Evolutionary conservation across 2,329 filamentous ascomycete species (phyloP).

Genomic region (Fusarium sp.): DNA sequence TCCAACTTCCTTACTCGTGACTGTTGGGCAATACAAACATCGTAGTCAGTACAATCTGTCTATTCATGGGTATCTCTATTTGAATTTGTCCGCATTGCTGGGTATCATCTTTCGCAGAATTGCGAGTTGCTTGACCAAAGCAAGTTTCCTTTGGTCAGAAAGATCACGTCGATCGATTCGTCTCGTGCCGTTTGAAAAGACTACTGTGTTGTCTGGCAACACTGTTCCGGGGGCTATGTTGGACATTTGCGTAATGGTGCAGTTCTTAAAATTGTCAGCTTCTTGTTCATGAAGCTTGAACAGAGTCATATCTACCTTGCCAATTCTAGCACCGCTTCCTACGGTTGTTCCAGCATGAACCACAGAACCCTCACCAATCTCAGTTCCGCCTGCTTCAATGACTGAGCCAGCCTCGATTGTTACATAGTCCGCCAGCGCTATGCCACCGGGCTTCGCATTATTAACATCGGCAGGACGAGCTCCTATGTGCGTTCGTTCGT

Average conservation of each 20-base stretch:
- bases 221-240: slow-evolving; percentile 68
- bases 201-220: slow-evolving; percentile 75
- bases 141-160: slow-evolving; percentile 72
- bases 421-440: slow-evolving; percentile 71
- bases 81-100: slow-evolving; percentile 68
- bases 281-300: not conserved
- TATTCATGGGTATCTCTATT: slow-evolving; percentile 45
- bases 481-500: slow-evolving; percentile 74
- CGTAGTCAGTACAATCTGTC: not conserved
- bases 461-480: slow-evolving; percentile 51
- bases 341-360: slow-evolving; percentile 72
- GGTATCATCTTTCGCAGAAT: slow-evolving; percentile 75
- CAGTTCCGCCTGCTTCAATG: slow-evolving; percentile 72
- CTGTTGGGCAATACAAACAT: not conserved
- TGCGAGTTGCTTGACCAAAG: slow-evolving; percentile 75
- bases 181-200: slow-evolving; percentile 73
- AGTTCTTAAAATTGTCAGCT: slow-evolving; percentile 64
- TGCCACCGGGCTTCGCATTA: slow-evolving; percentile 57
- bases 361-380: slow-evolving; percentile 70
- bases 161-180: slow-evolving; percentile 71
- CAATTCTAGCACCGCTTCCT: slow-evolving; percentile 71
- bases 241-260: slow-evolving; percentile 76
- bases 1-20: too few relatives aligned
- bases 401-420: slow-evolving; percentile 70
- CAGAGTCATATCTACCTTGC: slow-evolving; percentile 64